Evolutionary conservation across 768 basidiomycete genomes (phyloP).

Genomic region (Lactarius trivialis): DNA sequence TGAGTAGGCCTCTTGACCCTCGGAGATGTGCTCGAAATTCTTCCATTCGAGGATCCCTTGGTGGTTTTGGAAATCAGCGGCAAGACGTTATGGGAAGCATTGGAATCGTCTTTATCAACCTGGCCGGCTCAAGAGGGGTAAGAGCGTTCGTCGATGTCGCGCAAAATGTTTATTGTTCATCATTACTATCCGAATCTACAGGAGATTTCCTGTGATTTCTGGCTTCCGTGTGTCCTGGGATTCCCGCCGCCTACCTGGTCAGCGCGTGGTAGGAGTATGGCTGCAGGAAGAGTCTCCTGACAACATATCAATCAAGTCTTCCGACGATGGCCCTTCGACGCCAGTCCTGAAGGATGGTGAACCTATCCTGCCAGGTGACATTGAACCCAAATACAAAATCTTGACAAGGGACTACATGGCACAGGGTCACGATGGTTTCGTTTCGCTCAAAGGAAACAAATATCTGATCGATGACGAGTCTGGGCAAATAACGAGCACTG

Average conservation of each 20-base stretch:
- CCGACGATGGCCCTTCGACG: conserved; percentile 20
- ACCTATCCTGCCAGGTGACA: conserved; percentile 43
- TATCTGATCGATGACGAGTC: conserved; percentile 80
- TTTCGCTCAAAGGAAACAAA: conserved; percentile 53
- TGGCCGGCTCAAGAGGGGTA: conserved; percentile 93
- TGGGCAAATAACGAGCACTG: conserved; percentile 68
- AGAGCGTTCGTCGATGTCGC: conserved; percentile 18
- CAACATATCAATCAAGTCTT: conserved; percentile 12
- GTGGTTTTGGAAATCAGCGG: conserved; percentile 80
- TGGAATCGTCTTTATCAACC: conserved; percentile 65
- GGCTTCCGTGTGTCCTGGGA: conserved; percentile 87
- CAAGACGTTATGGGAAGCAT: conserved; percentile 65
- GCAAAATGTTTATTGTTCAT: not conserved
- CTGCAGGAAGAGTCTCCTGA: conserved; percentile 33
- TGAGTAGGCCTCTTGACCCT: conserved; percentile 62
- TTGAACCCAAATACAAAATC: conserved; percentile 61
- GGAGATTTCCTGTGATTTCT: conserved; percentile 84
- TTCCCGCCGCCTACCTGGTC: conserved; percentile 60
- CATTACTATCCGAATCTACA: conserved; percentile 27
- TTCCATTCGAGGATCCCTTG: conserved; percentile 83
- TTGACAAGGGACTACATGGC: conserved; percentile 88
- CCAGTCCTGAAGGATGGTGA: conserved; percentile 42
- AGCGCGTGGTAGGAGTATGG: conserved; percentile 71
- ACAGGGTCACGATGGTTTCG: conserved; percentile 77
- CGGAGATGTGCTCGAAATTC: conserved; percentile 81